A percentile compares a stretch with the other conserved stretches of the same genome.
phyloP scores from a whole-genome alignment of 2,329 filamentous ascomycete species.

The Apiospora arundinis region DNA sequence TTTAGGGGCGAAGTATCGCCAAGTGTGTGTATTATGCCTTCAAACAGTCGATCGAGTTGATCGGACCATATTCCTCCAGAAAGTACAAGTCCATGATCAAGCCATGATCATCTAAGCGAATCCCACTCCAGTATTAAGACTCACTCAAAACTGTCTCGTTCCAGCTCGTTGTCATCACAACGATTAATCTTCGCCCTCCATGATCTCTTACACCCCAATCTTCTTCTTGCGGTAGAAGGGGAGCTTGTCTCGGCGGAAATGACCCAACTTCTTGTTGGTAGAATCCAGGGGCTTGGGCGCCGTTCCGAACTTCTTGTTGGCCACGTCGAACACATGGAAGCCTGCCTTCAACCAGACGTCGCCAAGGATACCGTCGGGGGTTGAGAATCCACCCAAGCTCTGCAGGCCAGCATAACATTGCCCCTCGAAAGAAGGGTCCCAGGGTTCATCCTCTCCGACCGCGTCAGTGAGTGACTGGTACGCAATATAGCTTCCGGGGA shows the following conservation, averaged over 20 bases:
- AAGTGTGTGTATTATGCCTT: neutral
- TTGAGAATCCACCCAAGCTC: slow-evolving; percentile 49
- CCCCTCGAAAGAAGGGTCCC: neutral
- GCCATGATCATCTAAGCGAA: slow-evolving; percentile 3
- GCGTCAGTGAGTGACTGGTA: slow-evolving; percentile 58
- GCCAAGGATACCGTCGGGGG: slow-evolving; percentile 72
- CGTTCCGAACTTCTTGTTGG: slow-evolving; percentile 51
- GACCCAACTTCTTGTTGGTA: slow-evolving; percentile 8
- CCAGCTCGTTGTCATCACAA: neutral
- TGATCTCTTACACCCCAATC: slow-evolving; percentile 4
- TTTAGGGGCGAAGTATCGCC: neutral
- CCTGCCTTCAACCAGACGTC: slow-evolving; percentile 81
- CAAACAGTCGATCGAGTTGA: neutral
- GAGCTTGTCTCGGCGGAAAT: slow-evolving; percentile 12
- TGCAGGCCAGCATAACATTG: slow-evolving; percentile 81
- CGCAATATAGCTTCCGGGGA: slow-evolving; percentile 62
- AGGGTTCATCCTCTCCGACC: slow-evolving; percentile 41
- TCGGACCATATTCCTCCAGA: neutral
- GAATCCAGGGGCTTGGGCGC: slow-evolving; percentile 47
- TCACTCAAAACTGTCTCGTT: neutral
- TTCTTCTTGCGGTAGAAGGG: slow-evolving; percentile 20
- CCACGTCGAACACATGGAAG: slow-evolving; percentile 74
- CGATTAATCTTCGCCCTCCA: neutral
- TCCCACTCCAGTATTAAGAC: neutral
- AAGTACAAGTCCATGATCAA: neutral